Evolutionary conservation across 345 rosid species (phyloP), one percentile per base, ranked within the genome.

Genomic region (Geranium rotundifolium): DNA sequence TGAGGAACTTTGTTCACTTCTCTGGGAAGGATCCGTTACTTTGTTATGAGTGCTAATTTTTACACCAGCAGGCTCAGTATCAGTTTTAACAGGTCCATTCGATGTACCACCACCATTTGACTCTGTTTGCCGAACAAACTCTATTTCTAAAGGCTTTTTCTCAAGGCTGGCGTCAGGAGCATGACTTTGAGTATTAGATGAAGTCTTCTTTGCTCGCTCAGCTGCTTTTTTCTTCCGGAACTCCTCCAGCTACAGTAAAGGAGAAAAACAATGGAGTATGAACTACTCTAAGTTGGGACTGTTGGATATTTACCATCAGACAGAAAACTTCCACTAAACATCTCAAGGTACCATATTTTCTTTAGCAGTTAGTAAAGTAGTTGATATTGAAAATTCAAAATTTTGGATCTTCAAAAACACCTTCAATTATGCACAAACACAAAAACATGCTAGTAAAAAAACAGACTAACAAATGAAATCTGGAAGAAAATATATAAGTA

Each of bases 221-320:
- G 95, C 95, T 59, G 96, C 99, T 67, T 88, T 95, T 81, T 82
- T 85, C 88, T 86, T 95, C 17, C 99, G 92, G 54, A 95, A 95
- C 80, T 88, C 95, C 79, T 95, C 99, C 71, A 95, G 81, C 99
- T 95, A 56, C 56, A 75, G 75, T 14, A 41, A 13, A 56, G 15
- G 62, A 59, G 15, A 19, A 23, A 63, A 65, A 56, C 58, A 19
- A 17, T 61, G 17, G 29, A 19, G 17, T 31, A 17, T 61, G 17
- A 54, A 19, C 34, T 31, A 12, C 31, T 39, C 34, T 55, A 7
- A 16, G 17, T 16, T 29, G 16, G 17, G 15, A n/a, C 19, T 27
- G 13, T 46, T 18, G n/a, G 10, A 29, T 15, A 16, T 58, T 34
- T 31, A 58, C 41, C 31, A 14, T 0, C 60, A 56, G 18, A 54